Evolutionary conservation across 164 flowering plant species (phyloP), one percentile per base, ranked within the genome.

Genomic region (Aristolochia fimbriata): DNA sequence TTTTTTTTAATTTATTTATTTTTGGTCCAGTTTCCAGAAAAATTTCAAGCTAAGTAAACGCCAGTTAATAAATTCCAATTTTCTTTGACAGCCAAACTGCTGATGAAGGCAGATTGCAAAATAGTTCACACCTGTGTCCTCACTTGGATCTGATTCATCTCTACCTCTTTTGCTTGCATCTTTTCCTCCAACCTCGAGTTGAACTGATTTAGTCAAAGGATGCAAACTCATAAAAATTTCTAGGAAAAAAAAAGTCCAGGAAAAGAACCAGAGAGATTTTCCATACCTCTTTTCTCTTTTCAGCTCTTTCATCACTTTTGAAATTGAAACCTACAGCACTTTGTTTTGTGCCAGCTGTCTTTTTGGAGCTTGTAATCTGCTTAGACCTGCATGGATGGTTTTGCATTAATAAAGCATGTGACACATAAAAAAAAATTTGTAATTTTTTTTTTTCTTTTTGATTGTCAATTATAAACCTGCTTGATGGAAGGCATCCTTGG

Each of bases 281-380:
- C 58, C 85, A 73, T 74, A 63, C 96, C 88, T 86, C 82, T 80
- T 79, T 86, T 63, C 86, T 81, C 75, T 69, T 80, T 63, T 84
- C 86, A 55, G 88, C 88, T 50, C 85, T 76, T 71, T 74, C 80
- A 51, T 75, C 70, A 62, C 87, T 79, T 75, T 58, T 81, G 59
- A 83, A 81, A 65, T 52, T 68, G 71, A 78, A 81, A 57, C 53
- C 53, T 19, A 71, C 45, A 57, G 60, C 54, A 48, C 21, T 65
- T 55, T 68, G 57, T 51, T 65, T 80, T 15, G 21, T 25, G 22
- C 58, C 73, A 58, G 70, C 30, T 27, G 30, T 41, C 64, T 70
- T 76, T 37, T 49, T 46, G n/a, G 75, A 67, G 47, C 48, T 57
- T 13, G 51, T 66, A 57, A 49, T 65, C 60, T n/a, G 74, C 56